Percentiles rank a stretch among this genome's conserved stretches.
Conservation (phyloP, 1,284 basidiomycete species). For the Vanrija sp. region DNA sequence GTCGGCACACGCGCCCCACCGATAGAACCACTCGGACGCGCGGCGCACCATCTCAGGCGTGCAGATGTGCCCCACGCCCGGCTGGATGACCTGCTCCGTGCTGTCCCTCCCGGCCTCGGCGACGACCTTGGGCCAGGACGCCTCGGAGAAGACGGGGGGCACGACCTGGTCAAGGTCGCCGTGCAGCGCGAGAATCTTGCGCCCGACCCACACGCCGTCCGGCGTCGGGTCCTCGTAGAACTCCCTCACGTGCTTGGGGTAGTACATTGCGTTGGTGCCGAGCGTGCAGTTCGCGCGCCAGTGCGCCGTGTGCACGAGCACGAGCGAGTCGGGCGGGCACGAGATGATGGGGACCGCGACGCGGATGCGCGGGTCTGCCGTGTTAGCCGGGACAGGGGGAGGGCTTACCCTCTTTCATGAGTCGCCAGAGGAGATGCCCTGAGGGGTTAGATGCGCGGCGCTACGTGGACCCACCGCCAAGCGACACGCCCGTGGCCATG, state of each 20-base stretch:
- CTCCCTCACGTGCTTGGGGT: background rate
- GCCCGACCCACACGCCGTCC: conserved; percentile 54
- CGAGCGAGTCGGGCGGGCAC: conserved; percentile 8
- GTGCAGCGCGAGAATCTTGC: conserved; percentile 65
- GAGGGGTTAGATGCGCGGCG: background rate
- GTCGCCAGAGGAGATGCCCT: conserved; percentile 16
- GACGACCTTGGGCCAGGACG: conserved; percentile 8
- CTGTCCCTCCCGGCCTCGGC: conserved; percentile 42
- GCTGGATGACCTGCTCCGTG: conserved; percentile 18
- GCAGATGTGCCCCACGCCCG: conserved; percentile 7
- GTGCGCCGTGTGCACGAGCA: conserved; percentile 5
- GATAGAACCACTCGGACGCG: conserved; percentile 44
- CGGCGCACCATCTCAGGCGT: conserved; percentile 45
- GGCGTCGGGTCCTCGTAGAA: conserved; percentile 3
- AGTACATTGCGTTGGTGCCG: conserved; percentile 1
- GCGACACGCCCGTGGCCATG: conserved; percentile 55
- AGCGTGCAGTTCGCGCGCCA: background rate
- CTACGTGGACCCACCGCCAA: conserved; percentile 47
- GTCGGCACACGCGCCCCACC: conserved; percentile 18
- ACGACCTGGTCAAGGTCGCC: conserved; percentile 50
- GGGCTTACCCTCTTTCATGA: conserved; percentile 50
- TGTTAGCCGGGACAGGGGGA: conserved; percentile 55
- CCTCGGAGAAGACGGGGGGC: conserved; percentile 25
- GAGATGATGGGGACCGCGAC: conserved; percentile 12
- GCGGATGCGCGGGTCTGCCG: conserved; percentile 4